Percentiles rank a stretch among this genome's conserved stretches.
These are phyloP conservation scores for Cutaneotrichosporon dermatis DNA, from an alignment of 1,284 basidiomycete genomes.

Conservation along the genomic window DNA sequence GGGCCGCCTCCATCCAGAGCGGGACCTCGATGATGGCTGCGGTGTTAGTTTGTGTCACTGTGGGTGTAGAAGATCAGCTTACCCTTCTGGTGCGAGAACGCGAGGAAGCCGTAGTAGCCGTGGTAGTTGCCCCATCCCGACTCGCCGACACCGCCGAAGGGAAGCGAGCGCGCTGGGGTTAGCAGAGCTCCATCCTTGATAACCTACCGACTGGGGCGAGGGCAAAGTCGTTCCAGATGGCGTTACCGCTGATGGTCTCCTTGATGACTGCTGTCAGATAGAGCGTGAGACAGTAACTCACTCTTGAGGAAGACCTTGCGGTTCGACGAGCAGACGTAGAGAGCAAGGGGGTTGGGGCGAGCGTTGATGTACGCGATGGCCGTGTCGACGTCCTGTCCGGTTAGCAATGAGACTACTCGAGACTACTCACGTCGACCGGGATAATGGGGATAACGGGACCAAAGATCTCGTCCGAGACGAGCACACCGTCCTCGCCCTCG, in stretches of 20 bases:
- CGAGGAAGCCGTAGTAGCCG: slow-evolving; percentile 44
- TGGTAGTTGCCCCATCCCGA: slow-evolving; percentile 48
- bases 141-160: slow-evolving; percentile 48
- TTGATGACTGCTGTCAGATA: slow-evolving; percentile 30
- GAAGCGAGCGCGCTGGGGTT: slow-evolving; percentile 33
- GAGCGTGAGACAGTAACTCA: slow-evolving; percentile 14
- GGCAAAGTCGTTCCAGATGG: slow-evolving; percentile 47
- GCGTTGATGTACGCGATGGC: slow-evolving; percentile 67
- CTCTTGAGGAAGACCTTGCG: slow-evolving; percentile 36
- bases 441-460: slow-evolving; percentile 72
- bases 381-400: slow-evolving; percentile 57
- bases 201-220: slow-evolving; percentile 32
- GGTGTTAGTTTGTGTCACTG: background rate
- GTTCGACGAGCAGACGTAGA: slow-evolving; percentile 45
- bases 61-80: slow-evolving; percentile 6
- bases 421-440: slow-evolving; percentile 56
- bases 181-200: background rate
- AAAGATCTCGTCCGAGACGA: slow-evolving; percentile 73
- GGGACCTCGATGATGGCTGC: slow-evolving; percentile 39
- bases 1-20: slow-evolving; percentile 19
- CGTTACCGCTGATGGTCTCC: slow-evolving; percentile 41
- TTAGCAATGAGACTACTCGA: no score
- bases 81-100: slow-evolving; percentile 47
- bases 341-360: slow-evolving; percentile 40
- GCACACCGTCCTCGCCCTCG: slow-evolving; percentile 54